A percentile compares a stretch with the other conserved stretches of the same genome.
These are phyloP conservation scores for Tolypocladium ophioglossoides DNA, from an alignment of 2,329 filamentous ascomycete genomes.

Conservation along the genomic window DNA sequence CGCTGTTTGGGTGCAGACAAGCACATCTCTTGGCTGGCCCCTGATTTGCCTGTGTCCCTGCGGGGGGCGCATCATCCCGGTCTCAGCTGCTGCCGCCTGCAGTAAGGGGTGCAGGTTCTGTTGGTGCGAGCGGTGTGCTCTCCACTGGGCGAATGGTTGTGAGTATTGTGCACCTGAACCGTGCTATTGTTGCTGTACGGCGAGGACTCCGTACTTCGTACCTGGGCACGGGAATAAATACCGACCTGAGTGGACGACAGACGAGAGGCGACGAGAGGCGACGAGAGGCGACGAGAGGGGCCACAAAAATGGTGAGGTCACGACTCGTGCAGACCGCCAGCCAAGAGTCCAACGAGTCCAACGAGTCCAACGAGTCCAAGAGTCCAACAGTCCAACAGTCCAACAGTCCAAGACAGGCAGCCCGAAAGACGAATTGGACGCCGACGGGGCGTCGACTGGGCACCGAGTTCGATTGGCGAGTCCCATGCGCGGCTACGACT, in stretches of 20 bases:
- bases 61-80: background rate
- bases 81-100: background rate
- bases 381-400: too few species aligned
- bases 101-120: background rate
- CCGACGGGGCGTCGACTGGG: background rate
- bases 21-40: background rate
- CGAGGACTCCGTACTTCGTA: background rate
- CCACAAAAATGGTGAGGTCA: slow-evolving; percentile 1
- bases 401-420: background rate
- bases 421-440: background rate
- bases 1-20: background rate
- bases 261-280: background rate
- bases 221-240: background rate
- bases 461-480: background rate
- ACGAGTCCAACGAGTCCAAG: background rate
- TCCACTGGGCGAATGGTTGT: background rate
- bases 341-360: background rate
- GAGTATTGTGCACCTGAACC: background rate
- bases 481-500: background rate
- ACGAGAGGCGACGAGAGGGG: background rate
- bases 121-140: background rate
- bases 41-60: background rate
- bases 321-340: background rate
- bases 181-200: background rate
- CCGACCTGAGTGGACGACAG: background rate